phyloP scores from a whole-genome alignment of 2,329 filamentous ascomycete species.

The Fusarium dimerum region DNA sequence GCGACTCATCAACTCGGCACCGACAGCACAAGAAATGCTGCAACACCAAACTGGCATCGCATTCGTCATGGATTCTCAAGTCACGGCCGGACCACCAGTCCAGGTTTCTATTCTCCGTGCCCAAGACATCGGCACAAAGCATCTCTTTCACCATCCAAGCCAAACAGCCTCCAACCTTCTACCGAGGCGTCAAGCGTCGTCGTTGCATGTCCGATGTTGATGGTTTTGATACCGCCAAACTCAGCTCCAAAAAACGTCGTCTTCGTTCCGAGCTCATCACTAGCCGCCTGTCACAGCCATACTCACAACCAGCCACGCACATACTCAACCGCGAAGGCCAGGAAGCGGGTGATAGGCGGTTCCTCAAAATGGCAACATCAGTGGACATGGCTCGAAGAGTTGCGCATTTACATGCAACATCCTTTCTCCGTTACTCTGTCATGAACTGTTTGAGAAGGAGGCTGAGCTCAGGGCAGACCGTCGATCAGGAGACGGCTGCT shows the following conservation, averaged over 20 bases:
- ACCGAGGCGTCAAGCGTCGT: conserved; percentile 46
- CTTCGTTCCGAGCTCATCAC: conserved; percentile 65
- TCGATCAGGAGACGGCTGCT: conserved; percentile 25
- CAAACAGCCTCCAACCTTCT: neutral
- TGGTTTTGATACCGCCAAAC: conserved; percentile 50
- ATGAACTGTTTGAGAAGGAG: conserved; percentile 60
- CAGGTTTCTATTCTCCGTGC: conserved; percentile 17
- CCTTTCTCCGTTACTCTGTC: conserved; percentile 65
- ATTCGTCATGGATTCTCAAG: conserved; percentile 1
- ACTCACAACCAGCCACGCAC: conserved; percentile 68
- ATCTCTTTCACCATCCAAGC: conserved; percentile 14
- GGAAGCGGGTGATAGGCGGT: conserved; percentile 46
- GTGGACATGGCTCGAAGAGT: conserved; percentile 39
- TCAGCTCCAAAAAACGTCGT: conserved; percentile 67
- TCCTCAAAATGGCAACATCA: conserved; percentile 49
- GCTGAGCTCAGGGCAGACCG: conserved; percentile 34
- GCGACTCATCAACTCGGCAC: conserved; percentile 7
- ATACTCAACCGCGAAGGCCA: conserved; percentile 62
- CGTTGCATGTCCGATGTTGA: conserved; percentile 61
- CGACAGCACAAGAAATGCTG: neutral
- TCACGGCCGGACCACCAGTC: neutral
- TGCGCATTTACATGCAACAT: conserved; percentile 47
- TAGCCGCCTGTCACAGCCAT: conserved; percentile 68
- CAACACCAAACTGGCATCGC: neutral
- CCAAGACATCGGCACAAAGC: neutral